Evolutionary conservation across 768 basidiomycete genomes (phyloP).

Genomic region (Boletus reticuloceps): DNA sequence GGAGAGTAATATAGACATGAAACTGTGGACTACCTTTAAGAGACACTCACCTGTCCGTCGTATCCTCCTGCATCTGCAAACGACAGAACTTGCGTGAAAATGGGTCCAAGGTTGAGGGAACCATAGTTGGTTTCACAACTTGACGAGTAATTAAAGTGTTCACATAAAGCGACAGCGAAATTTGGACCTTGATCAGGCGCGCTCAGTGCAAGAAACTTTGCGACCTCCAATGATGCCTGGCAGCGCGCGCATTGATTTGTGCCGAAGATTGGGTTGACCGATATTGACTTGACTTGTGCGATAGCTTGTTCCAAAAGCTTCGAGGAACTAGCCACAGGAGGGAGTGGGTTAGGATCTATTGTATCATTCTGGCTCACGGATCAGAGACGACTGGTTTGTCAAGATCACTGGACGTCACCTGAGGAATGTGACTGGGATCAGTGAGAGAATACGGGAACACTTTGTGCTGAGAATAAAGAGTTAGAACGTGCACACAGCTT

Average conservation of each 20-base stretch:
- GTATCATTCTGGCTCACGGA: constrained; percentile 45
- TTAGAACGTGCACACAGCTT: not conserved
- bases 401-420: constrained; percentile 21
- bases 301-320: constrained; percentile 51
- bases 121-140: constrained; percentile 51
- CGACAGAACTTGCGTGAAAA: constrained; percentile 69
- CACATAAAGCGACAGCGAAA: constrained; percentile 59
- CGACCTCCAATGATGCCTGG: constrained; percentile 56
- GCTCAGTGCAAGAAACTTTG: constrained; percentile 64
- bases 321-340: constrained; percentile 48
- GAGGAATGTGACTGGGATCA: constrained; percentile 56
- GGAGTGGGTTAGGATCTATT: constrained; percentile 63
- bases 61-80: constrained; percentile 70
- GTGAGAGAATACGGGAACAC: constrained; percentile 63
- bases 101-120: constrained; percentile 47
- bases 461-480: constrained; percentile 41
- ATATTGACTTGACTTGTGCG: constrained; percentile 55
- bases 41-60: constrained; percentile 59
- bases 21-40: not conserved
- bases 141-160: constrained; percentile 51
- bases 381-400: not conserved
- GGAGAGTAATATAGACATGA: not conserved
- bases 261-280: constrained; percentile 50
- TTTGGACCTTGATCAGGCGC: constrained; percentile 59
- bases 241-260: constrained; percentile 57